A percentile compares a stretch with the other conserved stretches of the same genome.
phyloP scores from a whole-genome alignment of 2,329 filamentous ascomycete genomes.

The Proliferodiscus dingleyae region DNA sequence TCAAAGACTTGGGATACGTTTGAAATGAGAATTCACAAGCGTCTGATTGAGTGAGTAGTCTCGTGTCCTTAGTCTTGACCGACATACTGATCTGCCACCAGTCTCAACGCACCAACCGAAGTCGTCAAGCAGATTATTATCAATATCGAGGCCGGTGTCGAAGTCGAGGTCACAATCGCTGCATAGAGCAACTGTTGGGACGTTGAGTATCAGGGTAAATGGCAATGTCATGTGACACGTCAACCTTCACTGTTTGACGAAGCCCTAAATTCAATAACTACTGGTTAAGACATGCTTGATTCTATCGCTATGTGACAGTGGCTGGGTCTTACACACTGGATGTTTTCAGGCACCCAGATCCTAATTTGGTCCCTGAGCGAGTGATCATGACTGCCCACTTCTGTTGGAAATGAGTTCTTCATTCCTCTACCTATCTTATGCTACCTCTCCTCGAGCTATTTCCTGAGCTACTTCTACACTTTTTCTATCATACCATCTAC shows the following conservation, averaged over 20 bases:
- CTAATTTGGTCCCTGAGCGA: no score
- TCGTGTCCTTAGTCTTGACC: background rate
- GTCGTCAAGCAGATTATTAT: constrained; percentile 95
- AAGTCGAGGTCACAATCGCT: constrained; percentile 90
- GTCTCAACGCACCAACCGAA: constrained; percentile 94
- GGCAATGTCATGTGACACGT: constrained; percentile 8
- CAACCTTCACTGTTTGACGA: constrained; percentile 19
- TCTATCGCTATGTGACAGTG: no score
- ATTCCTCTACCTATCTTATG: no score
- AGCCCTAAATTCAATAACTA: constrained; percentile 16
- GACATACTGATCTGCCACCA: constrained; percentile 32
- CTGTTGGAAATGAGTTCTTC: no score
- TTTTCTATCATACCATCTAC: no score
- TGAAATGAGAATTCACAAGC: constrained; percentile 99
- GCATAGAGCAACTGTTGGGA: constrained; percentile 48
- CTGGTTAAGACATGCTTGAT: no score
- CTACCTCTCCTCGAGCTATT: no score
- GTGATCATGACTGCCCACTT: no score
- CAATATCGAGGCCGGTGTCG: constrained; percentile 91
- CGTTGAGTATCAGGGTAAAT: background rate
- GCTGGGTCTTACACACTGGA: no score
- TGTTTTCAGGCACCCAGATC: no score
- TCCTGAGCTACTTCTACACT: no score
- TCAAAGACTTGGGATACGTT: constrained; percentile 99
- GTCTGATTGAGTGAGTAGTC: constrained; percentile 76